These are phyloP conservation scores for Globisporangium yorkense DNA, from an alignment of 352 stramenopile species.

Conservation along the genomic window DNA sequence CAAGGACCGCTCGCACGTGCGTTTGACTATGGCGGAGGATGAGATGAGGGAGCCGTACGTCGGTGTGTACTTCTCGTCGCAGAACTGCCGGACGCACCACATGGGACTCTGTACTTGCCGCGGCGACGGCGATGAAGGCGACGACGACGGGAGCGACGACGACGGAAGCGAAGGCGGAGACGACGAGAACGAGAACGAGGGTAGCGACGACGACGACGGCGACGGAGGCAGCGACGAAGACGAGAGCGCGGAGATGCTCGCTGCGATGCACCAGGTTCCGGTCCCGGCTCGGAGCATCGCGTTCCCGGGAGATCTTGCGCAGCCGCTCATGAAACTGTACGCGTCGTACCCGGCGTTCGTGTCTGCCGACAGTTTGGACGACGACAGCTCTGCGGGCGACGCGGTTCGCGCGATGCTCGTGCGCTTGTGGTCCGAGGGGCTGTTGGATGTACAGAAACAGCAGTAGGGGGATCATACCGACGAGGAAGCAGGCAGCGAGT, in stretches of 20 bases:
- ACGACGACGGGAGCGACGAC: conserved; percentile 11
- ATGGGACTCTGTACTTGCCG: conserved; percentile 76
- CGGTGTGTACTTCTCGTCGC: conserved; percentile 61
- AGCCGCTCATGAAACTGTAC: conserved; percentile 72
- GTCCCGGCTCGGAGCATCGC: conserved; percentile 45
- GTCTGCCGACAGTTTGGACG: conserved; percentile 43
- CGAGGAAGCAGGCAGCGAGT: not conserved
- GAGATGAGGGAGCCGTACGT: conserved; percentile 54
- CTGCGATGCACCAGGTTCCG: conserved; percentile 28
- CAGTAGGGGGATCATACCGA: not conserved
- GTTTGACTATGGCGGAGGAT: conserved; percentile 59
- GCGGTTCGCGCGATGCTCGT: conserved; percentile 75
- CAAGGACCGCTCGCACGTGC: conserved; percentile 61
- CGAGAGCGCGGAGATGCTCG: conserved; percentile 23
- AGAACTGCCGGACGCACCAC: conserved; percentile 78
- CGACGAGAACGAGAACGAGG: conserved; percentile 19
- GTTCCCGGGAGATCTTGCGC: conserved; percentile 56
- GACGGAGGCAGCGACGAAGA: conserved; percentile 26
- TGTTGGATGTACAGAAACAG: conserved; percentile 36
- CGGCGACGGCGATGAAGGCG: conserved; percentile 19
- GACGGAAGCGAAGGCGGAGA: conserved; percentile 21
- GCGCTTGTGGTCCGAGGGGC: conserved; percentile 69
- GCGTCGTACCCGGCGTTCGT: conserved; percentile 25
- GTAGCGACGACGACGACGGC: conserved; percentile 27
- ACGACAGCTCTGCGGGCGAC: conserved; percentile 34